Percentiles rank a stretch among this genome's conserved stretches.
phyloP scores from a whole-genome alignment of 2,329 filamentous ascomycete genomes.

The Diplocarpon rosae region DNA sequence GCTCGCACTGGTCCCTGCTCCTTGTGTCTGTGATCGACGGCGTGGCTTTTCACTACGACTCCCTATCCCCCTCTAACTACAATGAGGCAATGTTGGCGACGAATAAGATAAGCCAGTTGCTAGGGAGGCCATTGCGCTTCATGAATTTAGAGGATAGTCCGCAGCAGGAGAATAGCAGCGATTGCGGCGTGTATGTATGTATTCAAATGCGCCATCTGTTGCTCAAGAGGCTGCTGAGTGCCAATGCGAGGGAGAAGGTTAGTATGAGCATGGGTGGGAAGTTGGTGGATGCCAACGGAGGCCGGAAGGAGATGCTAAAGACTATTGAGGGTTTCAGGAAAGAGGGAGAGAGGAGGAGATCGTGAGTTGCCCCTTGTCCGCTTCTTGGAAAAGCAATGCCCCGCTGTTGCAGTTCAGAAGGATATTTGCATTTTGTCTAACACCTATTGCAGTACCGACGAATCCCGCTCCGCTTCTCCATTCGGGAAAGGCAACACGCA shows the following conservation, averaged over 20 bases:
- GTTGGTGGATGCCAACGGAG: constrained; percentile 67
- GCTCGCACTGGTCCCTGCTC: constrained; percentile 88
- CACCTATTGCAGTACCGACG: constrained; percentile 13
- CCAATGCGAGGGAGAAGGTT: constrained; percentile 73
- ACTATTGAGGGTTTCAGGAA: constrained; percentile 81
- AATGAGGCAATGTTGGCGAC: constrained; percentile 61
- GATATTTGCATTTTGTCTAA: neutral
- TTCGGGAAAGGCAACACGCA: constrained; percentile 15
- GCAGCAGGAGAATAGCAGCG: constrained; percentile 82
- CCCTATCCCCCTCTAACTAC: constrained; percentile 64
- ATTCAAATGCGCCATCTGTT: constrained; percentile 91
- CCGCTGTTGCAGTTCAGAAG: neutral
- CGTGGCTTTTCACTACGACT: constrained; percentile 95
- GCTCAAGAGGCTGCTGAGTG: constrained; percentile 68
- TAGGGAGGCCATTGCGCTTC: constrained; percentile 60
- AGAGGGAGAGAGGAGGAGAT: constrained; percentile 74
- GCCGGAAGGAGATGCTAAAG: constrained; percentile 80
- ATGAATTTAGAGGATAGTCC: constrained; percentile 76
- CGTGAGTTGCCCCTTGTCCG: constrained; percentile 42
- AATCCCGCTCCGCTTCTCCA: constrained; percentile 14
- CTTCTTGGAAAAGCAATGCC: no score
- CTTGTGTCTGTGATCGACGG: constrained; percentile 82
- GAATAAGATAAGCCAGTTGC: constrained; percentile 55
- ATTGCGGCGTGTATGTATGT: constrained; percentile 95
- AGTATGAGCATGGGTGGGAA: constrained; percentile 88